phyloP scores from a whole-genome alignment of 2,329 filamentous ascomycete species.

The Scytalidium lignicola region DNA sequence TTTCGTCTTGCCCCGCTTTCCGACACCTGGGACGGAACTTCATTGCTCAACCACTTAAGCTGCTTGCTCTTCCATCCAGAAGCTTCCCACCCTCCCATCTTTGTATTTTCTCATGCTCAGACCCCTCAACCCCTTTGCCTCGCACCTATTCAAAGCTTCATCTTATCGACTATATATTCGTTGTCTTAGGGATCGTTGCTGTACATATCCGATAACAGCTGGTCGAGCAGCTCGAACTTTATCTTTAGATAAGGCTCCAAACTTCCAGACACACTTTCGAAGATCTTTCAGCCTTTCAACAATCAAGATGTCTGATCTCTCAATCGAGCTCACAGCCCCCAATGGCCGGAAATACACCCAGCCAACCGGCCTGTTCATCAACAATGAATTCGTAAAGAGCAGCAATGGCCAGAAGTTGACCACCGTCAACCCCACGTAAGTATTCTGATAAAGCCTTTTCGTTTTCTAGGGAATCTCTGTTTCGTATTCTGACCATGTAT shows the following conservation, averaged over 20 bases:
- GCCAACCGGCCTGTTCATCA: conserved; percentile 76
- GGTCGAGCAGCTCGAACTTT: background rate
- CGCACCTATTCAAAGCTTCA: background rate
- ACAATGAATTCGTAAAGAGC: conserved; percentile 71
- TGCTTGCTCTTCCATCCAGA: background rate
- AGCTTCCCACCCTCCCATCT: background rate
- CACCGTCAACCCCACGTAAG: conserved; percentile 65
- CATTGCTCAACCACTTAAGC: background rate
- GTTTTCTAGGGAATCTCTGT: background rate
- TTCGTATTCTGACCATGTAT: conserved; percentile 1
- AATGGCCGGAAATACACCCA: conserved; percentile 70
- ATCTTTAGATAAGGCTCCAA: background rate
- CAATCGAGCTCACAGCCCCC: conserved; percentile 63
- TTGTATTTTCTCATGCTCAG: background rate
- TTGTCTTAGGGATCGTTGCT: background rate
- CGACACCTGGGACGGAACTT: background rate
- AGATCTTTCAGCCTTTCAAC: conserved; percentile 14
- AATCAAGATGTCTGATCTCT: conserved; percentile 35
- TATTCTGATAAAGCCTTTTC: background rate
- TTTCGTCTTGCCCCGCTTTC: background rate
- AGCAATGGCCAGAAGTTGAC: conserved; percentile 59
- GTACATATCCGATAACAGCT: background rate
- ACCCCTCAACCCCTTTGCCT: background rate
- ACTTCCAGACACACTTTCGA: background rate
- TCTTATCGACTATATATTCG: background rate